Percentiles rank a stretch among this genome's conserved stretches.
These are phyloP conservation scores for Neocatenulostroma microsporum DNA, from an alignment of 2,329 filamentous ascomycete genomes.

Conservation along the genomic window DNA sequence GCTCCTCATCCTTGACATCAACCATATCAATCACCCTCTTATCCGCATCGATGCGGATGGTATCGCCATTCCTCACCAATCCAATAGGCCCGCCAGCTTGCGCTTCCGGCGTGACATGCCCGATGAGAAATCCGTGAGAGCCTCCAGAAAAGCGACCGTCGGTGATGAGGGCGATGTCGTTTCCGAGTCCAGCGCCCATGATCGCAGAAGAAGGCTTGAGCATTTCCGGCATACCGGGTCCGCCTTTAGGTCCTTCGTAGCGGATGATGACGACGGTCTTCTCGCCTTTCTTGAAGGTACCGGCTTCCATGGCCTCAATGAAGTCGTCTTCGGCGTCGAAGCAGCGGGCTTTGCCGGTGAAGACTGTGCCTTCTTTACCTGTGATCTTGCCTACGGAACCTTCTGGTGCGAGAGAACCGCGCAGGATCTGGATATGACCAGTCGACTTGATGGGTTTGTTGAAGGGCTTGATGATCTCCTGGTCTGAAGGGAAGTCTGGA, in stretches of 20 bases:
- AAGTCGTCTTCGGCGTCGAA: conserved; percentile 65
- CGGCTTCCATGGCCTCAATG: conserved; percentile 57
- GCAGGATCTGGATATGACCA: conserved; percentile 66
- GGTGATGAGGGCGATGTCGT: conserved; percentile 66
- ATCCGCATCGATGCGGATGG: conserved; percentile 74
- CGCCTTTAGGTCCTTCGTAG: conserved; percentile 66
- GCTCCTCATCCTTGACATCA: conserved; percentile 57
- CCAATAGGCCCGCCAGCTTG: conserved; percentile 79
- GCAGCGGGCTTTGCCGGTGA: conserved; percentile 61
- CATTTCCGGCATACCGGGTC: conserved; percentile 70
- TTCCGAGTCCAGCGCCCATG: conserved; percentile 64
- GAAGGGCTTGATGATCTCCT: conserved; percentile 62
- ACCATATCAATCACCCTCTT: conserved; percentile 56
- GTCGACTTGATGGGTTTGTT: conserved; percentile 62
- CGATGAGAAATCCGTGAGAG: conserved; percentile 78
- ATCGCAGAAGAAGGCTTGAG: conserved; percentile 64
- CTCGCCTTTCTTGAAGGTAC: conserved; percentile 65
- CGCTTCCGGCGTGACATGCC: conserved; percentile 81
- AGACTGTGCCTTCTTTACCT: conserved; percentile 62
- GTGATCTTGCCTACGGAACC: conserved; percentile 70
- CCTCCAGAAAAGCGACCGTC: conserved; percentile 73
- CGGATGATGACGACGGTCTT: conserved; percentile 71
- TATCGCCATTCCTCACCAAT: conserved; percentile 72
- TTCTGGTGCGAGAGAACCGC: conserved; percentile 60
- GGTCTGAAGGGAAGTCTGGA: conserved; percentile 58